Evolutionary conservation across 1,284 basidiomycete species (phyloP).

Genomic region (Grifola frondosa): DNA sequence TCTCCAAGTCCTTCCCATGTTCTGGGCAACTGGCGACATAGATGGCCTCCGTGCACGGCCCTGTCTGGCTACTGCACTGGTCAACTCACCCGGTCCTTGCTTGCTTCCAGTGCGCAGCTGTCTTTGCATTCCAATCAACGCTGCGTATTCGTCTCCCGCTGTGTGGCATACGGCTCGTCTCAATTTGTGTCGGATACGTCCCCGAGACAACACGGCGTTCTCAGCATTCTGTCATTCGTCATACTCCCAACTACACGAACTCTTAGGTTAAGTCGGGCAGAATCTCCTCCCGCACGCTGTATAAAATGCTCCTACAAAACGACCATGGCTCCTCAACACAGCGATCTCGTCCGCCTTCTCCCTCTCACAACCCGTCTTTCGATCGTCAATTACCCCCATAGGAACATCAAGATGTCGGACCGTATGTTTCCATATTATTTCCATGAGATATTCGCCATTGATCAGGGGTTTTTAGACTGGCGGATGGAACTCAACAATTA

Average conservation of each 20-base stretch:
- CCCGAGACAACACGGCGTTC: constrained; percentile 7
- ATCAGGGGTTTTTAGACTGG: constrained; percentile 8
- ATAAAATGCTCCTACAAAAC: no score
- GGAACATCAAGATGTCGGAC: constrained; percentile 7
- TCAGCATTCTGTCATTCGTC: constrained; percentile 10
- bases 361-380: no score
- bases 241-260: constrained; percentile 15
- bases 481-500: constrained; percentile 19
- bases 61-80: constrained; percentile 10
- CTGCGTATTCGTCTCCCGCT: constrained; percentile 14
- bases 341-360: no score
- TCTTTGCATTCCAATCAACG: constrained; percentile 17
- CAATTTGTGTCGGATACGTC: constrained; percentile 1
- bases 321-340: no score
- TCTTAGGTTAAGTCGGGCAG: constrained; percentile 8
- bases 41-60: constrained; percentile 1
- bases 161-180: constrained; percentile 13
- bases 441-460: no score
- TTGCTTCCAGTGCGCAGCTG: constrained; percentile 12
- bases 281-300: no score
- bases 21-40: no score
- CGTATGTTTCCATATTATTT: constrained; percentile 4
- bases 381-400: no score
- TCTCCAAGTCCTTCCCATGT: no score
- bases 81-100: constrained; percentile 6